A percentile compares a stretch with the other conserved stretches of the same genome.
Evolutionary conservation across 768 basidiomycete species (phyloP).

Genomic region (Albatrellus ellisii): DNA sequence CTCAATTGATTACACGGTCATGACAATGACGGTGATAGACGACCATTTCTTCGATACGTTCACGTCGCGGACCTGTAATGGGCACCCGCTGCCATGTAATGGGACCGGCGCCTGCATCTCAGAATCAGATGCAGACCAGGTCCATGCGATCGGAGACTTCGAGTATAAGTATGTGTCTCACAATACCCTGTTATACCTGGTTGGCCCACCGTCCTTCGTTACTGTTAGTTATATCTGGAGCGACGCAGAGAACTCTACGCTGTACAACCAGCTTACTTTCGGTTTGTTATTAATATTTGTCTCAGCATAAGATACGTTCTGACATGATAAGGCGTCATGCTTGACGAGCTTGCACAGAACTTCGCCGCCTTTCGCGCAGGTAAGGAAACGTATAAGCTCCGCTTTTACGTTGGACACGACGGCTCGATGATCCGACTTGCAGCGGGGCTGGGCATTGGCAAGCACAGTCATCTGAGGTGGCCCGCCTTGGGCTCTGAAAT

Average conservation of each 20-base stretch:
- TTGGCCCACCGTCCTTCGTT: not conserved
- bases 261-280: slow-evolving; percentile 31
- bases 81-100: slow-evolving; percentile 33
- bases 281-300: slow-evolving; percentile 16
- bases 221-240: slow-evolving; percentile 35
- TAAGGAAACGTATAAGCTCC: slow-evolving; percentile 22
- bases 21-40: no score
- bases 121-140: slow-evolving; percentile 23
- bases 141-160: slow-evolving; percentile 25
- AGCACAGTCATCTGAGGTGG: slow-evolving; percentile 25
- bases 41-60: slow-evolving; percentile 43
- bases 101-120: slow-evolving; percentile 27
- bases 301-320: not conserved
- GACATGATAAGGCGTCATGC: slow-evolving; percentile 27
- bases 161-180: slow-evolving; percentile 24
- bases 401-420: slow-evolving; percentile 35
- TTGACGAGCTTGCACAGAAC: slow-evolving; percentile 29
- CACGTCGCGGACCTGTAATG: slow-evolving; percentile 32
- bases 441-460: slow-evolving; percentile 28
- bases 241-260: slow-evolving; percentile 28
- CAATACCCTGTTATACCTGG: not conserved
- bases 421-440: slow-evolving; percentile 29
- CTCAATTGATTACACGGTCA: not conserved
- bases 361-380: slow-evolving; percentile 23
- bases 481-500: slow-evolving; percentile 35